These are phyloP conservation scores for Plenodomus biglobosus DNA, from an alignment of 2,329 filamentous ascomycete species.

Conservation along the genomic window DNA sequence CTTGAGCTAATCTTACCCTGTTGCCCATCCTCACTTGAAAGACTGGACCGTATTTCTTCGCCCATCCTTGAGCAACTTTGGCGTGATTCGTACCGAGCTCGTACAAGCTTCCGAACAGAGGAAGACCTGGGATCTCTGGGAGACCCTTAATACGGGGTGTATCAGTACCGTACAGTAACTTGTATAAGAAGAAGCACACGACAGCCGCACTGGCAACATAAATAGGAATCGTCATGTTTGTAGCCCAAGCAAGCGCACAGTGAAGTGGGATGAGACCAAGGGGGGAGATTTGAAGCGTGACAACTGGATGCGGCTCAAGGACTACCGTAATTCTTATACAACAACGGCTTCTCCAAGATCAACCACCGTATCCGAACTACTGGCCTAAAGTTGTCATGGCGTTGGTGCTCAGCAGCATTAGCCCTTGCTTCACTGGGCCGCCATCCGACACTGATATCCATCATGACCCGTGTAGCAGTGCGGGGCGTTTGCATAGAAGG, in stretches of 20 bases:
- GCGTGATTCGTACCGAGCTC: constrained; percentile 53
- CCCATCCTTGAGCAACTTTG: constrained; percentile 50
- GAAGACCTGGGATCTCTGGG: constrained; percentile 51
- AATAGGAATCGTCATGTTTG: constrained; percentile 45
- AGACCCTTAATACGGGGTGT: constrained; percentile 53
- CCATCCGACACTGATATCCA: not conserved
- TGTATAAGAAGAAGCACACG: constrained; percentile 45
- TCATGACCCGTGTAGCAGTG: constrained; percentile 1
- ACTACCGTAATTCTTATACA: constrained; percentile 10
- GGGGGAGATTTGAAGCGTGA: constrained; percentile 1
- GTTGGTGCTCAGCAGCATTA: constrained; percentile 12
- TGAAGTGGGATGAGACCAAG: not conserved
- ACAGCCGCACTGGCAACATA: constrained; percentile 47
- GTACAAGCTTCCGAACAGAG: constrained; percentile 51
- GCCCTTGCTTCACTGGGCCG: constrained; percentile 8
- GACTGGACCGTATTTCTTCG: constrained; percentile 53
- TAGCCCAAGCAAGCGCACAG: not conserved
- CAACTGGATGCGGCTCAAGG: not conserved
- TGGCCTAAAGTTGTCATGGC: not conserved
- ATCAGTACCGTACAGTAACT: constrained; percentile 50
- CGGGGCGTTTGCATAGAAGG: constrained; percentile 4
- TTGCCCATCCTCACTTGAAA: constrained; percentile 64
- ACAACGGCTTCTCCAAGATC: not conserved
- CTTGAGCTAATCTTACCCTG: constrained; percentile 48
- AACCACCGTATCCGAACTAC: constrained; percentile 1